Conservation (phyloP, 257 asterid genomes). For the Eucommia ulmoides region DNA sequence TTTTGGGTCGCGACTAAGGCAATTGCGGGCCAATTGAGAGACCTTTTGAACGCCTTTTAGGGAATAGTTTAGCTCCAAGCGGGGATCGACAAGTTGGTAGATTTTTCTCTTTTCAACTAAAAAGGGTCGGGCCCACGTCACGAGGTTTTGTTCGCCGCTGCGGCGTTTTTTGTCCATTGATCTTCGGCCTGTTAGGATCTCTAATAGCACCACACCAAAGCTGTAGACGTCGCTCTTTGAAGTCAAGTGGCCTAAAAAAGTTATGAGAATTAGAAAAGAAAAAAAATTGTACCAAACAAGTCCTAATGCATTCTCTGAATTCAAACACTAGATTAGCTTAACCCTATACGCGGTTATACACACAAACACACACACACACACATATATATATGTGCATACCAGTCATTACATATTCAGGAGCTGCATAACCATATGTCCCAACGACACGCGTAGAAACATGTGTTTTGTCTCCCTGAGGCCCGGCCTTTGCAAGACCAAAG, state of each 20-base stretch:
- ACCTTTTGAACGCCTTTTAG: slow-evolving; percentile 71
- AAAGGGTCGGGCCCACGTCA: slow-evolving; percentile 83
- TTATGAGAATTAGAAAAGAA: neutral
- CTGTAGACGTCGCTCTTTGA: slow-evolving; percentile 90
- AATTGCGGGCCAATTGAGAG: slow-evolving; percentile 52
- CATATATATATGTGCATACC: slow-evolving; percentile 25
- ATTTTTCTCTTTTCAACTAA: slow-evolving; percentile 75
- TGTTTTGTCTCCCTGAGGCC: slow-evolving; percentile 92
- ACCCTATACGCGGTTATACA: too few species aligned
- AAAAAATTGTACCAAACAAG: neutral
- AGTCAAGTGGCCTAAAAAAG: slow-evolving; percentile 58
- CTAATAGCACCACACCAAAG: slow-evolving; percentile 86
- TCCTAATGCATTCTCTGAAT: neutral
- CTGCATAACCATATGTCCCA: slow-evolving; percentile 92
- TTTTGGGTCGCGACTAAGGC: slow-evolving; percentile 72
- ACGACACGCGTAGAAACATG: slow-evolving; percentile 90
- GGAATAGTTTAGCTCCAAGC: slow-evolving; percentile 74
- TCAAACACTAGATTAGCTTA: neutral
- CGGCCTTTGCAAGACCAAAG: slow-evolving; percentile 95
- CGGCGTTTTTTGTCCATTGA: slow-evolving; percentile 93
- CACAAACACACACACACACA: too few species aligned
- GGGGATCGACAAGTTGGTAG: slow-evolving; percentile 80
- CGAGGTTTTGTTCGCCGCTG: slow-evolving; percentile 85
- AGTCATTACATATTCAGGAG: slow-evolving; percentile 97
- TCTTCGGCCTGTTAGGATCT: slow-evolving; percentile 75